These are phyloP conservation scores for Erysimum cheiri DNA, from an alignment of 441 rosid genomes.

Conservation along the genomic window DNA sequence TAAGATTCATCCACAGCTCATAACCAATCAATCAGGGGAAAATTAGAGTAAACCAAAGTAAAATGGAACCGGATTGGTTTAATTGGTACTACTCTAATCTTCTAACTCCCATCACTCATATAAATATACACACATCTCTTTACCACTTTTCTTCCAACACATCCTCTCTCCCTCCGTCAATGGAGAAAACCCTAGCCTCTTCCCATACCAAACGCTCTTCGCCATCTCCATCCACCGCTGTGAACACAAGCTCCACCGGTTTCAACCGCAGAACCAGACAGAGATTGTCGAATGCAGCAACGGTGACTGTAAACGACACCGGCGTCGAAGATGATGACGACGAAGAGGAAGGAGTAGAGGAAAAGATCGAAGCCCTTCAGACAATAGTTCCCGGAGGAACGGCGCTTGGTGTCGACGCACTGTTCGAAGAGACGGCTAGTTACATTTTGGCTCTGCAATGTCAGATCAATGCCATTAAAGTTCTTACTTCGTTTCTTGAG, in stretches of 20 bases:
- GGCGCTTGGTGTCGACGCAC: slow-evolving; percentile 54
- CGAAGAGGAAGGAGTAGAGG: slow-evolving; percentile 51
- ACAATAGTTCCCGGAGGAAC: slow-evolving; percentile 79
- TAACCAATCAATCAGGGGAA: background rate
- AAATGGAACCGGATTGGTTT: slow-evolving; percentile 12
- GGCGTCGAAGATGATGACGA: slow-evolving; percentile 41
- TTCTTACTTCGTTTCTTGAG: slow-evolving; percentile 56
- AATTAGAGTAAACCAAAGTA: slow-evolving; percentile 9
- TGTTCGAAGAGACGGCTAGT: slow-evolving; percentile 72
- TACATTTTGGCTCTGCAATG: slow-evolving; percentile 65
- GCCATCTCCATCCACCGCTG: slow-evolving; percentile 31
- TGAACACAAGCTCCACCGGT: slow-evolving; percentile 19
- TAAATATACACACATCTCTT: slow-evolving; percentile 30
- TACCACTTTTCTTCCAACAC: slow-evolving; percentile 35
- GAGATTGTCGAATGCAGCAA: slow-evolving; percentile 34
- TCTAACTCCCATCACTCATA: slow-evolving; percentile 15
- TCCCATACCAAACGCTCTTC: slow-evolving; percentile 42
- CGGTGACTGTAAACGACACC: slow-evolving; percentile 18
- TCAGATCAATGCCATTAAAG: slow-evolving; percentile 67
- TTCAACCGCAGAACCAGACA: slow-evolving; percentile 38
- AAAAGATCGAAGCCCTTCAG: slow-evolving; percentile 67
- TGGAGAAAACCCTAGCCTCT: slow-evolving; percentile 47
- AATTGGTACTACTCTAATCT: slow-evolving; percentile 21
- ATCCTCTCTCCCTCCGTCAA: slow-evolving; percentile 35
- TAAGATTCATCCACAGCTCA: background rate